These are phyloP conservation scores for Lactarius vividus DNA, from an alignment of 768 basidiomycete species.

Conservation along the genomic window DNA sequence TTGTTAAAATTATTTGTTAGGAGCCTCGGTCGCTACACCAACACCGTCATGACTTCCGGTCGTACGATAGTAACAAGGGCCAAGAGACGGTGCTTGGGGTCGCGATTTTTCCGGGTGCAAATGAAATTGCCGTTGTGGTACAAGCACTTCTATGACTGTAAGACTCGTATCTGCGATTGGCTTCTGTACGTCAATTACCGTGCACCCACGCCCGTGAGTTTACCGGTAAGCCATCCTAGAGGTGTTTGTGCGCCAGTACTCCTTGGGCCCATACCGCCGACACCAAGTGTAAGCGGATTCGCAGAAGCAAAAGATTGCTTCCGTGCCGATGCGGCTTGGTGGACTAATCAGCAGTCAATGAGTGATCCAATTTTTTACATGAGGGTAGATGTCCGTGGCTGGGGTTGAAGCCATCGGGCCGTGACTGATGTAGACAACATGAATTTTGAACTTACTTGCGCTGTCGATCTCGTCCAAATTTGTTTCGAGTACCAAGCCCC, in stretches of 20 bases:
- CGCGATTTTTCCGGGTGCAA: not conserved
- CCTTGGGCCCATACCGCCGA: slow-evolving; percentile 55
- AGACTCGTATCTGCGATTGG: not conserved
- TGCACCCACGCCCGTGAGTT: slow-evolving; percentile 63
- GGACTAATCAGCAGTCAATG: slow-evolving; percentile 45
- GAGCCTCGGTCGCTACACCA: slow-evolving; percentile 14
- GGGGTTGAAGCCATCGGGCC: not conserved
- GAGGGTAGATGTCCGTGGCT: not conserved
- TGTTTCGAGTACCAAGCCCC: slow-evolving; percentile 94
- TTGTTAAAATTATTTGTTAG: slow-evolving; percentile 1
- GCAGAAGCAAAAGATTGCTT: slow-evolving; percentile 79
- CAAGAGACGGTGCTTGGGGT: not conserved
- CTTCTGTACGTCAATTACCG: slow-evolving; percentile 32
- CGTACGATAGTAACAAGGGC: not conserved
- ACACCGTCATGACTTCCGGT: slow-evolving; percentile 11
- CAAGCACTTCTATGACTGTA: not conserved
- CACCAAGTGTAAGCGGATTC: slow-evolving; percentile 76
- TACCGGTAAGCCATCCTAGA: slow-evolving; percentile 76
- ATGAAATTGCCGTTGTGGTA: not conserved
- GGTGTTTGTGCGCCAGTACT: slow-evolving; percentile 64
- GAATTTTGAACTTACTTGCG: slow-evolving; percentile 51
- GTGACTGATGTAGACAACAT: not conserved
- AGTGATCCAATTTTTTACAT: not conserved
- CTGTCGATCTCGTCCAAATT: slow-evolving; percentile 81
- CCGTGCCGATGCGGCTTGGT: slow-evolving; percentile 64